These are phyloP conservation scores for Lachnellula occidentalis DNA, from an alignment of 2,329 filamentous ascomycete species.

Conservation along the genomic window DNA sequence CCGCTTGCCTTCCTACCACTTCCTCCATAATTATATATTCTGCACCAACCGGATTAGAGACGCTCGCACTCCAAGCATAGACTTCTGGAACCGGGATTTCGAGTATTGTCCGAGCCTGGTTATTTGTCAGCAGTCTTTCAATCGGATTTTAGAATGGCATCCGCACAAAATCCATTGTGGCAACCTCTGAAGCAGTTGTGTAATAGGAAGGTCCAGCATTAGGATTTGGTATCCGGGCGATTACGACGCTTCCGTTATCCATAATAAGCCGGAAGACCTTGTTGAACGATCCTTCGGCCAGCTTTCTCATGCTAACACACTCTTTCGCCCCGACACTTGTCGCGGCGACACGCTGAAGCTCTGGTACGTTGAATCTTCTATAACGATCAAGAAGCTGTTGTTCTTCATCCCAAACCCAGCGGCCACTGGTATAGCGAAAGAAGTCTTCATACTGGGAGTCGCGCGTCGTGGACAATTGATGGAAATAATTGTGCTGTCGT, in stretches of 20 bases:
- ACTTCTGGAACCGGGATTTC: conserved; percentile 19
- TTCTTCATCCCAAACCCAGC: conserved; percentile 34
- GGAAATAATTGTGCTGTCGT: too few relatives aligned
- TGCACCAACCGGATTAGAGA: conserved; percentile 24
- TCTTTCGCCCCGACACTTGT: conserved; percentile 26
- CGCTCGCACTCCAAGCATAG: conserved; percentile 15
- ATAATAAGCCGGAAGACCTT: conserved; percentile 33
- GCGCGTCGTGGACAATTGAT: conserved; percentile 3
- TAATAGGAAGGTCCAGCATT: conserved; percentile 16
- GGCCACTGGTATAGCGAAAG: conserved; percentile 30
- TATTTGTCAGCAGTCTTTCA: not conserved
- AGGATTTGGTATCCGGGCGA: conserved; percentile 22
- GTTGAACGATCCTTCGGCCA: conserved; percentile 35
- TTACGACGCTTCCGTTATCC: conserved; percentile 26
- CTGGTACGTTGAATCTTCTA: conserved; percentile 29
- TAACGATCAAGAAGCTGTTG: conserved; percentile 31
- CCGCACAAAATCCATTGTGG: conserved; percentile 25
- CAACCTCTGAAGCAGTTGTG: conserved; percentile 24
- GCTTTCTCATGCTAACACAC: conserved; percentile 34
- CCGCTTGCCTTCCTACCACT: conserved; percentile 28
- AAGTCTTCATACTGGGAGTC: conserved; percentile 17
- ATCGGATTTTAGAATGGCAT: not conserved
- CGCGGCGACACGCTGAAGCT: conserved; percentile 31
- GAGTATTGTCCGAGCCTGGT: conserved; percentile 20
- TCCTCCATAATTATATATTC: conserved; percentile 38